phyloP scores from a whole-genome alignment of 148 eudicot genomes.

The Heliosperma pusillum region DNA sequence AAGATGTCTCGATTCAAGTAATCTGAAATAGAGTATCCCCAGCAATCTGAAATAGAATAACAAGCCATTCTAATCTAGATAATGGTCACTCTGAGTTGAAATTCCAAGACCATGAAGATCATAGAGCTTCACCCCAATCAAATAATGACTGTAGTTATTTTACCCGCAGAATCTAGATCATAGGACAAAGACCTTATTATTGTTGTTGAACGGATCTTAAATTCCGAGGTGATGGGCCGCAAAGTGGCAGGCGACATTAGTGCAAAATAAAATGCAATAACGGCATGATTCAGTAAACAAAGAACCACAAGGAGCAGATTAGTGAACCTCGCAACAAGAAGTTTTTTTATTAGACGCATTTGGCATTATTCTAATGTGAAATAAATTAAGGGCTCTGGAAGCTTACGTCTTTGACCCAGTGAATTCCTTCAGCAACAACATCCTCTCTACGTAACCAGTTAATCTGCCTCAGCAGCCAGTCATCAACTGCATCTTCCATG shows the following conservation, averaged over 20 bases:
- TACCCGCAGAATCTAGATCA: no score
- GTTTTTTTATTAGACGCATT: background rate
- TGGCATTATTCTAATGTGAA: background rate
- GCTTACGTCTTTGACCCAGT: slow-evolving; percentile 90
- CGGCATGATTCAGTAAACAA: background rate
- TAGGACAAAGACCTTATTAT: no score
- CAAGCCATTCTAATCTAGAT: background rate
- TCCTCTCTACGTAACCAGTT: slow-evolving; percentile 87
- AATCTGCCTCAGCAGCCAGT: slow-evolving; percentile 87
- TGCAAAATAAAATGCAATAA: background rate
- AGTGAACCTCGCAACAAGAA: background rate
- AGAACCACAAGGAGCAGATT: background rate
- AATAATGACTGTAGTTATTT: no score
- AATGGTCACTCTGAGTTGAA: no score
- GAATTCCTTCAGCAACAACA: slow-evolving; percentile 73
- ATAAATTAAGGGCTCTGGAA: background rate
- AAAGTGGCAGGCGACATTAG: background rate
- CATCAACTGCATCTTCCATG: slow-evolving; percentile 99
- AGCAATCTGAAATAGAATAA: background rate
- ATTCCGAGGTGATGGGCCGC: background rate
- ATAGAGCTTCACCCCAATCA: no score
- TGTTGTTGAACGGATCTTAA: background rate
- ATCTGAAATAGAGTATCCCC: background rate
- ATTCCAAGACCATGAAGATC: no score
- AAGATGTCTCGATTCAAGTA: background rate